These are phyloP conservation scores for Scenedesmus sp. DNA, from an alignment of 163 green algal genomes.

Conservation along the genomic window DNA sequence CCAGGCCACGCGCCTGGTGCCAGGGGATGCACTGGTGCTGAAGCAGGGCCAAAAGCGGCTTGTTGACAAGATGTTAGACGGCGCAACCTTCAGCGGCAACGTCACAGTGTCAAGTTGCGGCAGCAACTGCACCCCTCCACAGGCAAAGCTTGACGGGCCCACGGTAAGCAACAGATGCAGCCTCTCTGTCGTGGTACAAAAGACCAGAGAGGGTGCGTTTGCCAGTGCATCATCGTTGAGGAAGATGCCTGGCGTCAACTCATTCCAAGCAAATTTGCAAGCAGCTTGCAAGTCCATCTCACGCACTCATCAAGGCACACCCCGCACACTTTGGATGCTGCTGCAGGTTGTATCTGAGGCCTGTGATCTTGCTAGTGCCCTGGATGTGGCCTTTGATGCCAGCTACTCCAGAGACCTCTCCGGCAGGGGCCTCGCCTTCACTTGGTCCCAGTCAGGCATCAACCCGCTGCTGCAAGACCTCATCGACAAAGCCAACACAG, in stretches of 20 bases:
- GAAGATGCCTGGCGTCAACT: no score
- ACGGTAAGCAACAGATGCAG: background rate
- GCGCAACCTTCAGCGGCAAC: slow-evolving; percentile 22
- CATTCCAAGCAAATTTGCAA: no score
- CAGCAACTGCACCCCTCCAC: background rate
- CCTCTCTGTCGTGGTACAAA: no score
- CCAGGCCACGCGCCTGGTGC: background rate
- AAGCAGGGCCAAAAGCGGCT: background rate
- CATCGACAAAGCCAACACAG: slow-evolving; percentile 1
- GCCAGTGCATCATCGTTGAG: no score
- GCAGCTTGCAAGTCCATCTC: background rate
- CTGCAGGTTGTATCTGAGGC: slow-evolving; percentile 38
- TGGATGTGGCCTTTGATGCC: slow-evolving; percentile 20
- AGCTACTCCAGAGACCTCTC: slow-evolving; percentile 26
- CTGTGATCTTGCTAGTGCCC: background rate
- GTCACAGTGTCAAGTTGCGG: slow-evolving; percentile 16
- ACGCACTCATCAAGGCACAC: background rate
- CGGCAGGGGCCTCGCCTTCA: background rate
- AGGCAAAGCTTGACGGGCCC: slow-evolving; percentile 6
- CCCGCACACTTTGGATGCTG: background rate
- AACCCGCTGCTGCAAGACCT: background rate
- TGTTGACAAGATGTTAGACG: slow-evolving; percentile 31
- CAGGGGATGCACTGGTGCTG: background rate
- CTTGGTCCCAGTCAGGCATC: background rate
- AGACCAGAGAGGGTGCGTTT: no score